Evolutionary conservation across 345 rosid genomes (phyloP), one percentile per base, ranked within the genome.

Genomic region (Reutealis trisperma): DNA sequence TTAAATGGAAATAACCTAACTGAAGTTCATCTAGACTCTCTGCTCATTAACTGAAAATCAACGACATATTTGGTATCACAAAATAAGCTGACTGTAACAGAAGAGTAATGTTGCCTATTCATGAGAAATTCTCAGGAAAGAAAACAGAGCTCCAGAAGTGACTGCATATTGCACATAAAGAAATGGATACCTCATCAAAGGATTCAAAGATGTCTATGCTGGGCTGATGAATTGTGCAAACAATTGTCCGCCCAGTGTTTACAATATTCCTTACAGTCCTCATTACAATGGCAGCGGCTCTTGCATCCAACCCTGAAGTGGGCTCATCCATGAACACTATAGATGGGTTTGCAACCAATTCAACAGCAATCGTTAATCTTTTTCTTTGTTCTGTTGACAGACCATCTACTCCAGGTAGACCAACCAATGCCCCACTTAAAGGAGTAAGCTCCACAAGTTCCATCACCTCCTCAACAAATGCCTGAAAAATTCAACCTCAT

Each of bases 271-370:
- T 96, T 62, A 96, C 99, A 75, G 99, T 96, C 85, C 99, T 90
- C 99, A 96, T 96, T 71, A 96, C 99, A 81, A 93, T 96, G 72
- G 99, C 99, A 59, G 99, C 99, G 80, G 98, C 88, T 73, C 99
- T 88, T 70, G 99, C 99, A 85, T 96, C 99, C 81, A 96, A 81
- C 47, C 99, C 97, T 45, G 99, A 92, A 2, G 99, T 96, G 71
- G 99, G 99, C 85, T 96, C 99, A 65, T 96, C 99, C 97, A 96
- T 96, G 83, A 93, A 96, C 65, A 96, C 95, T 75, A 96, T 88
- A 45, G 97, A 96, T 79, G 99, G 99, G 77, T 96, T 96, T 64
- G 98, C 99, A 47, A 96, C 97, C 83, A 96, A 78, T 81, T 96
- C 99, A 62, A 93, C 94, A 18, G 99, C 99, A 71, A 96, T 96